Percentiles rank a stretch among this genome's conserved stretches.
Conservation (phyloP, 2,329 filamentous ascomycete species). For the Alternaria triticimaculans region DNA sequence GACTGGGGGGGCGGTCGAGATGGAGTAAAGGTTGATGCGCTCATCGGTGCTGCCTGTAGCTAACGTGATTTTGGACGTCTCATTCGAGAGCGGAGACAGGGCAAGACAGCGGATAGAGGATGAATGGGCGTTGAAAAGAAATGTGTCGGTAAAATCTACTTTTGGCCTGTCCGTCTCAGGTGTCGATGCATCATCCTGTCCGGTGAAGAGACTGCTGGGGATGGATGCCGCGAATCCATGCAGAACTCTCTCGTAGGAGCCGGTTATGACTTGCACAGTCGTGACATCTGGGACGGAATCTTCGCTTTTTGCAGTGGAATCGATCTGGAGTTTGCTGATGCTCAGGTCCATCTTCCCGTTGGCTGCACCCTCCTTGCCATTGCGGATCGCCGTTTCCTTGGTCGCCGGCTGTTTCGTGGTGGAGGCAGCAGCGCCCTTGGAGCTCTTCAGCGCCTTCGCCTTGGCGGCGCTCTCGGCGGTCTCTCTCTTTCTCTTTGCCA, state of each 20-base stretch:
- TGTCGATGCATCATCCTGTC: slow-evolving; percentile 25
- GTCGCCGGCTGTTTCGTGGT: slow-evolving; percentile 24
- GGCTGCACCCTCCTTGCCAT: slow-evolving; percentile 24
- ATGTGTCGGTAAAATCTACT: slow-evolving; percentile 84
- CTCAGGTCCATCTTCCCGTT: slow-evolving; percentile 25
- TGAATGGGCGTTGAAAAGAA: slow-evolving; percentile 92
- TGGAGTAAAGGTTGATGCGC: slow-evolving; percentile 90
- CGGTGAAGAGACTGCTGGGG: slow-evolving; percentile 46
- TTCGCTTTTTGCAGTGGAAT: slow-evolving; percentile 11
- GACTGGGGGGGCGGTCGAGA: slow-evolving; percentile 67
- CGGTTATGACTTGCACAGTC: slow-evolving; percentile 85
- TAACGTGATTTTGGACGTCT: slow-evolving; percentile 82
- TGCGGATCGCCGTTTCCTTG: slow-evolving; percentile 20
- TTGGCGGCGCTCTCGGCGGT: slow-evolving; percentile 20
- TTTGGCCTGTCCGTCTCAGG: slow-evolving; percentile 32
- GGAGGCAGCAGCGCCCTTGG: slow-evolving; percentile 30
- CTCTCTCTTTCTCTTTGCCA: slow-evolving; percentile 49
- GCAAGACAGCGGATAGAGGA: slow-evolving; percentile 90
- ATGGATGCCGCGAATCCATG: slow-evolving; percentile 88
- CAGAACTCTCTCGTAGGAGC: slow-evolving; percentile 91
- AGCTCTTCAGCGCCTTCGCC: slow-evolving; percentile 35
- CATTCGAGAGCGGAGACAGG: slow-evolving; percentile 72
- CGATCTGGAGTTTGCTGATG: slow-evolving; percentile 22
- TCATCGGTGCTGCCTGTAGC: slow-evolving; percentile 94
- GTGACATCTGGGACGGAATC: slow-evolving; percentile 16